Percentiles rank a stretch among this genome's conserved stretches.
These are phyloP conservation scores for Glycyrrhiza uralensis DNA, from an alignment of 306 rosid species.

Conservation along the genomic window DNA sequence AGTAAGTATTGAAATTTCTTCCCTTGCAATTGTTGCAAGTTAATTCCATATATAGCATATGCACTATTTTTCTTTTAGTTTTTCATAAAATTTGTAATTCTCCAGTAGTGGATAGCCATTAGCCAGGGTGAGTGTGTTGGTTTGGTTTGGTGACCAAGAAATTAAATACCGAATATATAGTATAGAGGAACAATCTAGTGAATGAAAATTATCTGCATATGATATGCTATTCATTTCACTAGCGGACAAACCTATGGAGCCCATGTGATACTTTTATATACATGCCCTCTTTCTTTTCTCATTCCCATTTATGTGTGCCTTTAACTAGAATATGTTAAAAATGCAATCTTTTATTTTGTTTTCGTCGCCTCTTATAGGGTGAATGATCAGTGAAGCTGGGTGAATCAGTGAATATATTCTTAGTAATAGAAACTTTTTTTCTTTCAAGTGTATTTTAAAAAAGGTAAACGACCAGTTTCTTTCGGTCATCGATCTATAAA, in stretches of 20 bases:
- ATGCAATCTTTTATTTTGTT: background rate
- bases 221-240: slow-evolving; percentile 15
- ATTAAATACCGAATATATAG: too few species aligned
- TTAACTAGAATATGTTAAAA: background rate
- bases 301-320: background rate
- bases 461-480: background rate
- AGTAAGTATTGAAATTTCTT: background rate
- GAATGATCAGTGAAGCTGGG: too few species aligned
- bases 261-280: background rate
- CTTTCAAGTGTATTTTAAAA: too few species aligned
- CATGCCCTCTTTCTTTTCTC: too few species aligned
- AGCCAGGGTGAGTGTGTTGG: too few species aligned
- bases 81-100: background rate
- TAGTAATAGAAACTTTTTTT: too few species aligned
- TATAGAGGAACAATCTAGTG: background rate
- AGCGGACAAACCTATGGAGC: background rate
- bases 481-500: background rate
- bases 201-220: slow-evolving; percentile 5
- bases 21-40: background rate
- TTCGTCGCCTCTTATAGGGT: too few species aligned
- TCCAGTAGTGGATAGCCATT: too few species aligned
- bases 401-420: background rate
- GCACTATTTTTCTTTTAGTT: background rate
- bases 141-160: too few species aligned
- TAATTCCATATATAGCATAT: slow-evolving; percentile 1